A percentile compares a stretch with the other conserved stretches of the same genome.
These are phyloP conservation scores for Glycine soja DNA, from an alignment of 306 rosid genomes.

Conservation along the genomic window DNA sequence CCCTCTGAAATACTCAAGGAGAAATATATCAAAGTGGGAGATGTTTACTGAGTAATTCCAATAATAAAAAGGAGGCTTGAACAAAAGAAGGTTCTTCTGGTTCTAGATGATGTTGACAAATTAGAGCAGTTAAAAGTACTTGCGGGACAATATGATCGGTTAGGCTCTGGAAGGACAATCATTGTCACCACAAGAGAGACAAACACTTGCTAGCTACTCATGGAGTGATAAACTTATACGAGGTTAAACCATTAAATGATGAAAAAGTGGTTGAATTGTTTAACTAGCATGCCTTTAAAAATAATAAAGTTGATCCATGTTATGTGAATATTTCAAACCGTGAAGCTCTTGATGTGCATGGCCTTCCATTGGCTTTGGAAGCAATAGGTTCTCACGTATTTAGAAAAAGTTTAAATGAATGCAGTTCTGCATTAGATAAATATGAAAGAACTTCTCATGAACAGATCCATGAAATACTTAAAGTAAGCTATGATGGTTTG, in stretches of 20 bases:
- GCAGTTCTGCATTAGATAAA: too few relatives aligned
- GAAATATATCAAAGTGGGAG: neutral
- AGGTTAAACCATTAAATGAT: neutral
- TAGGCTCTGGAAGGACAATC: neutral
- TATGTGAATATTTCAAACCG: too few relatives aligned
- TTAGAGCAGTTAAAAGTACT: neutral
- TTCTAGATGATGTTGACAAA: neutral
- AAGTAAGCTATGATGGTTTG: too few relatives aligned
- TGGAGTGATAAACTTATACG: neutral
- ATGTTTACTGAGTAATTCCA: neutral
- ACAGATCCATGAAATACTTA: too few relatives aligned
- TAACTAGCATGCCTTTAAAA: neutral
- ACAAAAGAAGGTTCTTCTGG: neutral
- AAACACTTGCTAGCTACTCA: neutral
- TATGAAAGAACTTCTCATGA: too few relatives aligned
- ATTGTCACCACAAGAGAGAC: conserved; percentile 12
- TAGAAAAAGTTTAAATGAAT: too few relatives aligned
- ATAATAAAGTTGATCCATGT: too few relatives aligned
- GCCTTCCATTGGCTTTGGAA: too few relatives aligned
- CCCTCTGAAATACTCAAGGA: neutral
- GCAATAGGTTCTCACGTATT: too few relatives aligned
- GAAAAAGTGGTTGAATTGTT: neutral
- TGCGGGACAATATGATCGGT: neutral
- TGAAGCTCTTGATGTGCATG: too few relatives aligned
- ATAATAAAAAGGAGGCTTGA: neutral